These are phyloP conservation scores for Nakazawaea ambrosiae DNA, from an alignment of 805 yeast genomes.

Conservation along the genomic window DNA sequence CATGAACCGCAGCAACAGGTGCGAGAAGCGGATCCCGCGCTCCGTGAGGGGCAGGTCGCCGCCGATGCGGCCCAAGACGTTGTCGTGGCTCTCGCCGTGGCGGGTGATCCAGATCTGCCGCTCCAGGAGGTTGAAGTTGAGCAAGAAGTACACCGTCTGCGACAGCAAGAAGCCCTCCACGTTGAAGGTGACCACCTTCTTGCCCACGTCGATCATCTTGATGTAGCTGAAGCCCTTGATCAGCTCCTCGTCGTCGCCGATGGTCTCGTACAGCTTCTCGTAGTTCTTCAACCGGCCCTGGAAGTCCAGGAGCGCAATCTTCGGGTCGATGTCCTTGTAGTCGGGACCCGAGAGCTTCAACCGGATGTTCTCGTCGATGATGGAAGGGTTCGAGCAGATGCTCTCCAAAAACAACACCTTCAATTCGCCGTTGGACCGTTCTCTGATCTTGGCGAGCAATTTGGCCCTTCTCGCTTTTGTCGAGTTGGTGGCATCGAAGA, in stretches of 20 bases:
- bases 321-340: slow-evolving; percentile 78
- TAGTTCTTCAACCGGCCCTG: slow-evolving; percentile 74
- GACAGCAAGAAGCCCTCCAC: slow-evolving; percentile 85
- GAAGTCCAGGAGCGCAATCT: slow-evolving; percentile 73
- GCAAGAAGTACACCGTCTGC: slow-evolving; percentile 83
- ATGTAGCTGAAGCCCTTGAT: slow-evolving; percentile 72
- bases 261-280: slow-evolving; percentile 84
- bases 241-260: slow-evolving; percentile 62
- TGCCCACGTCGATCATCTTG: slow-evolving; percentile 94
- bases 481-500: slow-evolving; percentile 80
- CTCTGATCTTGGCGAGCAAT: slow-evolving; percentile 50
- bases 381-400: slow-evolving; percentile 70
- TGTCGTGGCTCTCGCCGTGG: slow-evolving; percentile 89
- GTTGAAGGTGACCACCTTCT: slow-evolving; percentile 87
- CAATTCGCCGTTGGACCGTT: slow-evolving; percentile 50
- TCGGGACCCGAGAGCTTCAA: slow-evolving; percentile 92
- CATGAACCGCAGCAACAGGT: slow-evolving; percentile 70
- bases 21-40: slow-evolving; percentile 71
- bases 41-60: slow-evolving; percentile 81
- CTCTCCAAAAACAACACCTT: slow-evolving; percentile 84
- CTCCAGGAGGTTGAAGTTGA: slow-evolving; percentile 82
- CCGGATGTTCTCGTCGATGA: slow-evolving; percentile 77
- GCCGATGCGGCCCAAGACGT: slow-evolving; percentile 80
- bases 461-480: slow-evolving; percentile 57
- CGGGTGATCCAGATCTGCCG: slow-evolving; percentile 93